Percentiles rank a stretch among this genome's conserved stretches.
phyloP scores from a whole-genome alignment of 1,284 basidiomycete species.

The Marasmius fiardii region DNA sequence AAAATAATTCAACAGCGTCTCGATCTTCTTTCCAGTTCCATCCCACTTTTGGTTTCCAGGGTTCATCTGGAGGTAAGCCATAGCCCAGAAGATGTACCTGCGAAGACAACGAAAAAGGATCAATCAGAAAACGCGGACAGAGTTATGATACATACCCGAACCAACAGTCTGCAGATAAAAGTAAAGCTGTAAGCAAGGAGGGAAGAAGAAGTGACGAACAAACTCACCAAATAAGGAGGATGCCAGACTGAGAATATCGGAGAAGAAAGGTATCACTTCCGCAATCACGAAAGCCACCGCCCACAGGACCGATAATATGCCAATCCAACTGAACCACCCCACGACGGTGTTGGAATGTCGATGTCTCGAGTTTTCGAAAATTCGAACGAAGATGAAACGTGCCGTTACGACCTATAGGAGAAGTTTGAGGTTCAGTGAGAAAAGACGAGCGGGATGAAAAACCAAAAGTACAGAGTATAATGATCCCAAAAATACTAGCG shows the following conservation, averaged over 20 bases:
- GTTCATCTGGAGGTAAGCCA: conserved; percentile 41
- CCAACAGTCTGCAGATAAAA: conserved; percentile 27
- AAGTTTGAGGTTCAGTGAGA: not conserved
- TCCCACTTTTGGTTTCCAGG: conserved; percentile 34
- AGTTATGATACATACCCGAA: conserved; percentile 23
- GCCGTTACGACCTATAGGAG: conserved; percentile 36
- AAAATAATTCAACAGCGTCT: conserved; percentile 38
- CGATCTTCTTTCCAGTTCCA: conserved; percentile 27
- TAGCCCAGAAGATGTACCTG: conserved; percentile 43
- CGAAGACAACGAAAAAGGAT: not conserved
- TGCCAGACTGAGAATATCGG: conserved; percentile 43
- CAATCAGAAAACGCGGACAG: not conserved
- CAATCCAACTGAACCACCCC: conserved; percentile 59
- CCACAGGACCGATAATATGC: conserved; percentile 56
- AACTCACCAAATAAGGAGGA: conserved; percentile 41
- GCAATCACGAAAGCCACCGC: conserved; percentile 58
- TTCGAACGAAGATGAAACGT: conserved; percentile 48
- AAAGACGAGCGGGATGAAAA: not conserved
- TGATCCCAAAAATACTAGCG: conserved; percentile 46
- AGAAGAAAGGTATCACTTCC: conserved; percentile 46
- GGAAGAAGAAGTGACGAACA: not conserved
- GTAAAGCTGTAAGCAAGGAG: not conserved
- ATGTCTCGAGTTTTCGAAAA: conserved; percentile 47
- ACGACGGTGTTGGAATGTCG: conserved; percentile 49
- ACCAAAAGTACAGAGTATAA: conserved; percentile 34